A percentile compares a stretch with the other conserved stretches of the same genome.
Evolutionary conservation across 192 early-diverging fungal species (phyloP).

Genomic region (Backusella liffmaniae): DNA sequence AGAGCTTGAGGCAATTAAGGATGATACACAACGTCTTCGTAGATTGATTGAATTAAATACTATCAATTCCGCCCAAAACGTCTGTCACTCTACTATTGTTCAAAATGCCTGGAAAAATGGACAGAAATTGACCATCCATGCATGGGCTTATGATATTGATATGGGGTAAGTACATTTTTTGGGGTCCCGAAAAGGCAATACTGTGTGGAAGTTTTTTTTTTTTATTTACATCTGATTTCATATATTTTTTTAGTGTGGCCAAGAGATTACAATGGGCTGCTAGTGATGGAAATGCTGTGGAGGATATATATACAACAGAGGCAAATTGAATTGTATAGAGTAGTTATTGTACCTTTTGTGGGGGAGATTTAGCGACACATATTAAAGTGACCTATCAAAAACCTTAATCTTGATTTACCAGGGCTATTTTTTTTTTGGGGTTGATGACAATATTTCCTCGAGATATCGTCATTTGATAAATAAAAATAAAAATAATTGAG

Average conservation of each 20-base stretch:
- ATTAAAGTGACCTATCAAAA: background rate
- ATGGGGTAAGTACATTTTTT: conserved; percentile 35
- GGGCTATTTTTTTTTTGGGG: background rate
- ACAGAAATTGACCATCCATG: conserved; percentile 70
- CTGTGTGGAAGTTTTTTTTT: background rate
- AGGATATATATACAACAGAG: conserved; percentile 7
- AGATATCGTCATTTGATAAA: background rate
- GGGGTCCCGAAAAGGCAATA: background rate
- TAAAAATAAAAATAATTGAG: background rate
- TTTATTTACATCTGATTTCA: background rate
- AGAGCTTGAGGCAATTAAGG: conserved; percentile 41
- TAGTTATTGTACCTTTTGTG: background rate
- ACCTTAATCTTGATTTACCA: background rate
- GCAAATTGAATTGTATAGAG: background rate
- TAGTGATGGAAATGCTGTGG: background rate
- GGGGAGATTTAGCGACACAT: background rate
- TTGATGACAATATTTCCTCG: background rate
- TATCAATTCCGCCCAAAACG: conserved; percentile 63
- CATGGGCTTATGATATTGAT: conserved; percentile 70
- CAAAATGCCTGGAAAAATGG: conserved; percentile 81
- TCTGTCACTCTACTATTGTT: conserved; percentile 74
- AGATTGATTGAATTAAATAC: conserved; percentile 77
- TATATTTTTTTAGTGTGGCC: background rate
- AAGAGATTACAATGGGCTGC: conserved; percentile 14
- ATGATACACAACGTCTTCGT: conserved; percentile 44